These are phyloP conservation scores for Tetradesmus obliquus DNA, from an alignment of 139 green algal species.

Conservation along the genomic window DNA sequence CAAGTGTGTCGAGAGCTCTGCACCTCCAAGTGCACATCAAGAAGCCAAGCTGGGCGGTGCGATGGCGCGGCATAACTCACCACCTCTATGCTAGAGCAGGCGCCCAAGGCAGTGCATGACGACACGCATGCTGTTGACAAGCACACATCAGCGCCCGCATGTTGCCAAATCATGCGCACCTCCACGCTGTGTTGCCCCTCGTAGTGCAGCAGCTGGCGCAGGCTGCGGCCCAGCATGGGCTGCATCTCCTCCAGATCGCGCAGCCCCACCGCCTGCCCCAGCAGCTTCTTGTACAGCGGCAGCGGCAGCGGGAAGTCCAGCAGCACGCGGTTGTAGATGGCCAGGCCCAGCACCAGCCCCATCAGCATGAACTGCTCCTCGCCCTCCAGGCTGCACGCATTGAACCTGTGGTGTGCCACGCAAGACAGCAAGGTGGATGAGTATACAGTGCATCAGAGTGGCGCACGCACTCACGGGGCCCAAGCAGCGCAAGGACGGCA, in stretches of 20 bases:
- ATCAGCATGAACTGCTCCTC: conserved; percentile 89
- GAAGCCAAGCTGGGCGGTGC: too few species aligned
- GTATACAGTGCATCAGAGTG: background rate
- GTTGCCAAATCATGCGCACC: background rate
- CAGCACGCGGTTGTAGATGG: conserved; percentile 96
- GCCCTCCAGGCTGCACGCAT: conserved; percentile 60
- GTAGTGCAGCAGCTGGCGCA: conserved; percentile 80
- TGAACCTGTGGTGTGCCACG: conserved; percentile 43
- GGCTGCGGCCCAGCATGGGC: conserved; percentile 69
- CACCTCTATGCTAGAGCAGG: too few species aligned
- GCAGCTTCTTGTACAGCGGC: conserved; percentile 93
- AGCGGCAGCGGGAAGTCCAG: conserved; percentile 92
- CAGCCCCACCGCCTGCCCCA: conserved; percentile 76
- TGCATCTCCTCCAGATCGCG: conserved; percentile 93
- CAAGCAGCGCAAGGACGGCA: too few species aligned
- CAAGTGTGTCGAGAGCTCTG: too few species aligned
- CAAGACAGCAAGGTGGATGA: background rate
- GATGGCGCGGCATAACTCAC: background rate
- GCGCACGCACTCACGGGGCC: background rate
- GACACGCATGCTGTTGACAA: background rate
- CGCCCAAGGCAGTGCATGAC: background rate
- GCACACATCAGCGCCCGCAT: background rate
- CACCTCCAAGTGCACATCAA: too few species aligned
- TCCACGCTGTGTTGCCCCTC: conserved; percentile 43
- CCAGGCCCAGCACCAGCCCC: conserved; percentile 89